These are phyloP conservation scores for Lentinula sp. DNA, from an alignment of 768 basidiomycete species.

Conservation along the genomic window DNA sequence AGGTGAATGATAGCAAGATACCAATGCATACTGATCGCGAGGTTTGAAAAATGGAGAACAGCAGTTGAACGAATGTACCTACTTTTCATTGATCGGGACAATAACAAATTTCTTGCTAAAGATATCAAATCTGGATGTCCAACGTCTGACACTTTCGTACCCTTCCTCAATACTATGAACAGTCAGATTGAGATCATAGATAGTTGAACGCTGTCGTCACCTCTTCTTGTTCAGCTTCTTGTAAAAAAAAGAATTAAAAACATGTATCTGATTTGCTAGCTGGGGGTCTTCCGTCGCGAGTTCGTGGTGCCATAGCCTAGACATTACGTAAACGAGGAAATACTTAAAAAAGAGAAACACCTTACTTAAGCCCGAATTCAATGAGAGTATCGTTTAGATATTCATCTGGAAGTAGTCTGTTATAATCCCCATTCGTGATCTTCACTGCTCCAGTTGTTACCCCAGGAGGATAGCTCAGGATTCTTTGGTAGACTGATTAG, in stretches of 20 bases:
- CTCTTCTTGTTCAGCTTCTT: conserved; percentile 80
- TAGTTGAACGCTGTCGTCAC: conserved; percentile 24
- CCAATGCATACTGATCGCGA: conserved; percentile 76
- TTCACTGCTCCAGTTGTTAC: conserved; percentile 69
- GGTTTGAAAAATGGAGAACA: neutral
- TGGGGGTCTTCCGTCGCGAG: conserved; percentile 50
- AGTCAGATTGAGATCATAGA: conserved; percentile 3
- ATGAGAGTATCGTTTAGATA: conserved; percentile 96
- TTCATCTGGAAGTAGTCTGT: conserved; percentile 70
- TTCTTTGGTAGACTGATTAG: conserved; percentile 30
- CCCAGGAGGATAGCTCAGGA: conserved; percentile 64
- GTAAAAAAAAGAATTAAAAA: conserved; percentile 98
- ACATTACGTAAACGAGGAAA: conserved; percentile 3
- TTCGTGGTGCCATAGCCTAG: conserved; percentile 67
- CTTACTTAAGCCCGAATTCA: conserved; percentile 92
- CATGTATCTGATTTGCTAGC: conserved; percentile 69
- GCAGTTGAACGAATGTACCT: conserved; percentile 17
- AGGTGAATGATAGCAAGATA: conserved; percentile 92
- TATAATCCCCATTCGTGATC: conserved; percentile 73
- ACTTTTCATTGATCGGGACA: conserved; percentile 97
- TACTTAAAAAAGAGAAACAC: neutral
- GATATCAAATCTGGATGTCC: conserved; percentile 86
- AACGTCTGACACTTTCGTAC: conserved; percentile 84
- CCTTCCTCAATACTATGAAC: conserved; percentile 47
- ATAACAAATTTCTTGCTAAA: conserved; percentile 92